A percentile compares a stretch with the other conserved stretches of the same genome.
These are phyloP conservation scores for Lichtheimia hyalospora DNA, from an alignment of 371 early-diverging fungal species.

Conservation along the genomic window DNA sequence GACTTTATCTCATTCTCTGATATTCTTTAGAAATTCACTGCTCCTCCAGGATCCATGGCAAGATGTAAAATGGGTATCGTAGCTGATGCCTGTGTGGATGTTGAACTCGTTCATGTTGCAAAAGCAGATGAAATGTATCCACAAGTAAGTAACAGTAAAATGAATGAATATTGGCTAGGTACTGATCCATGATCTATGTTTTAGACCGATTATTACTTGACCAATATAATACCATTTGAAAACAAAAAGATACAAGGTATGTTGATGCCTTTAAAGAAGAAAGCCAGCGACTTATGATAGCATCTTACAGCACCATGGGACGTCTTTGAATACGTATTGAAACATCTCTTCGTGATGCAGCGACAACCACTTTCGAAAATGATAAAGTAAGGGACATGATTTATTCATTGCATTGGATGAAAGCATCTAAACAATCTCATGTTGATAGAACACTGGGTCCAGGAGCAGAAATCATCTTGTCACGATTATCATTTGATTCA, in stretches of 20 bases:
- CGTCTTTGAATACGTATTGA: constrained; percentile 57
- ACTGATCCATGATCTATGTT: not conserved
- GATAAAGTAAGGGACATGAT: constrained; percentile 45
- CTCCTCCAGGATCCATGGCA: constrained; percentile 25
- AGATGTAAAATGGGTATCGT: constrained; percentile 51
- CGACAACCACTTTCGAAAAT: constrained; percentile 43
- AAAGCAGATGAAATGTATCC: constrained; percentile 30
- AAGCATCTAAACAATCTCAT: not conserved
- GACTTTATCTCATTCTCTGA: not conserved
- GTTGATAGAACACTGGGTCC: constrained; percentile 52
- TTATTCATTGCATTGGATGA: not conserved
- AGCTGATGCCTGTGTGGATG: constrained; percentile 36
- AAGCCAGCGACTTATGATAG: not conserved
- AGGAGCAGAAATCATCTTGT: constrained; percentile 62
- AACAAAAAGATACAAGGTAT: constrained; percentile 44
- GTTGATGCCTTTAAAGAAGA: not conserved
- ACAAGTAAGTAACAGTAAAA: constrained; percentile 17
- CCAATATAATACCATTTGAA: constrained; percentile 45
- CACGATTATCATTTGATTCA: constrained; percentile 53
- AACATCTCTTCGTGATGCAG: constrained; percentile 54
- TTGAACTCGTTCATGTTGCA: constrained; percentile 20
- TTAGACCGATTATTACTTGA: constrained; percentile 48
- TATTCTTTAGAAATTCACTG: constrained; percentile 34
- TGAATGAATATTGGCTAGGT: not conserved
- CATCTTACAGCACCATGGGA: constrained; percentile 50